phyloP scores from a whole-genome alignment of 169 alveolate species.

The Cyclospora cayetanensis region DNA sequence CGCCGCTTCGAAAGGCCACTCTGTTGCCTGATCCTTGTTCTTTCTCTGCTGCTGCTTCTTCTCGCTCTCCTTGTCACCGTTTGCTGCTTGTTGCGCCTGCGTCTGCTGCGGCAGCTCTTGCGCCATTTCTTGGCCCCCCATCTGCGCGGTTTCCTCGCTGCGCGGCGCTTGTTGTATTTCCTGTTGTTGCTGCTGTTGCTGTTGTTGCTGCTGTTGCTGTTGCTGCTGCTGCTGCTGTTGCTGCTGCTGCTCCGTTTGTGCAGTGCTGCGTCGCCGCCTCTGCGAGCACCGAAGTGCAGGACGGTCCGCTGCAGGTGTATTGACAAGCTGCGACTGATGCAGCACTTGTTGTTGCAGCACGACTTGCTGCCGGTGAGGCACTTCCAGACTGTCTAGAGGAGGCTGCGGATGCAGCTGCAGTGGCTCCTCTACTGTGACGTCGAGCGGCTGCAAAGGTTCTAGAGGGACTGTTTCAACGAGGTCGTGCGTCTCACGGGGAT shows the following conservation, averaged over 20 bases:
- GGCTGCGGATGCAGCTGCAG: neutral
- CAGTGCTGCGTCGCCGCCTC: neutral
- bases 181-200: neutral
- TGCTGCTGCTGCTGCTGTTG: constrained; percentile 11
- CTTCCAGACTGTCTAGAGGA: neutral
- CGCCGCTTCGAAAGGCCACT: no score
- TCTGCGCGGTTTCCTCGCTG: neutral
- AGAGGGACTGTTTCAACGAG: no score
- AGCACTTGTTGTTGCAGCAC: neutral
- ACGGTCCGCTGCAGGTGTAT: neutral
- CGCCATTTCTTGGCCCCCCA: neutral
- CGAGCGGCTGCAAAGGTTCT: no score
- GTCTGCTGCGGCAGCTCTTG: neutral
- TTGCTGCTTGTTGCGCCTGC: no score
- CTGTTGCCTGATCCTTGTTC: no score
- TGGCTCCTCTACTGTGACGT: no score
- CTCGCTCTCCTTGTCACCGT: no score
- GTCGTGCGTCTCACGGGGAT: no score
- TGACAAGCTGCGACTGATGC: neutral
- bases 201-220: constrained; percentile 15
- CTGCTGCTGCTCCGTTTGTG: neutral
- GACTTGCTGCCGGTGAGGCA: no score
- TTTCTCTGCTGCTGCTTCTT: no score
- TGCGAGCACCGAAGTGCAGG: neutral
- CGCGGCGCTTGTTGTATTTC: neutral